Percentiles rank a stretch among this genome's conserved stretches.
Evolutionary conservation across 495 filamentous ascomycete species (phyloP).

Genomic region (Thermochaetoides thermophila): DNA sequence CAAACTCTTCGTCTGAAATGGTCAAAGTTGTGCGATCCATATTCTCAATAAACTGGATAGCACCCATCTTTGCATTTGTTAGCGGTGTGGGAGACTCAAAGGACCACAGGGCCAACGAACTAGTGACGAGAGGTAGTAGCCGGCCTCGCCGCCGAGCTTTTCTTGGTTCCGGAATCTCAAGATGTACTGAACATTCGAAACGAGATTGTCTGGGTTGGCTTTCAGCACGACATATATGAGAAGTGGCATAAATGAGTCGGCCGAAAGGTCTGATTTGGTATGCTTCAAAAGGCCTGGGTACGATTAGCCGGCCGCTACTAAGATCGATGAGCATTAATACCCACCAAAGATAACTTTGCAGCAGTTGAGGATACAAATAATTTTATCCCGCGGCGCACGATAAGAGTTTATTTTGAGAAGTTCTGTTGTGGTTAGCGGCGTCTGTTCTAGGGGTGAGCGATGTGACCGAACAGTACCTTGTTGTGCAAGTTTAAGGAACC

Average conservation of each 20-base stretch:
- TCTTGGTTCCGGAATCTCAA: conserved; percentile 93
- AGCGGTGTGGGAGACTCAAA: conserved; percentile 1
- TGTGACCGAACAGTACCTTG: no score
- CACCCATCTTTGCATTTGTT: conserved; percentile 55
- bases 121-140: conserved; percentile 95
- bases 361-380: conserved; percentile 95
- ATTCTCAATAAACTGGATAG: conserved; percentile 91
- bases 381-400: conserved; percentile 88
- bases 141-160: conserved; percentile 88
- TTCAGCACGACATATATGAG: conserved; percentile 92
- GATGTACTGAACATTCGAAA: conserved; percentile 98
- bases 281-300: conserved; percentile 68
- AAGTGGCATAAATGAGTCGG: conserved; percentile 89
- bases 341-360: conserved; percentile 98
- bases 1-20: conserved; percentile 88
- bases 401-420: conserved; percentile 91
- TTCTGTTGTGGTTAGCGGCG: no score
- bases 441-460: no score
- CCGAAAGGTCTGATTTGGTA: conserved; percentile 82
- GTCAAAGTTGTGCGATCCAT: conserved; percentile 88
- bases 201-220: conserved; percentile 85
- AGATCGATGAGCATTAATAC: conserved; percentile 6
- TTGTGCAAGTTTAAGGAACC: conserved; percentile 78
- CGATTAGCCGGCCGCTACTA: conserved; percentile 7
- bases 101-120: conserved; percentile 30